Base-by-base conservation (phyloP, 257 asterid genomes). In the Solanum dulcamara region DNA sequence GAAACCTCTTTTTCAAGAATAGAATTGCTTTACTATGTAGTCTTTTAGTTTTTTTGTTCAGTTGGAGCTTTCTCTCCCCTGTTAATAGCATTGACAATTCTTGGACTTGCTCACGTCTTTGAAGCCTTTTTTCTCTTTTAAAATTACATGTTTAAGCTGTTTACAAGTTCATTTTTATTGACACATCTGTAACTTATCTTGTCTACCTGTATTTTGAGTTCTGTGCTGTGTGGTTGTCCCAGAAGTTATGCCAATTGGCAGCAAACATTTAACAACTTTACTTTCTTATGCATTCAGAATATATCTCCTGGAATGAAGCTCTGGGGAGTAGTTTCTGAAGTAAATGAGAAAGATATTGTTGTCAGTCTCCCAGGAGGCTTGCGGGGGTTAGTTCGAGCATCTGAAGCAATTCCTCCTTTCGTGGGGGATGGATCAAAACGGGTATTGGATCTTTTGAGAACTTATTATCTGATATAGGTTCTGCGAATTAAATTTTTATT, bases 311-410 rank as follows among this genome's bases (percentile, higher is more conserved):
- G 99, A 46, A 95, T 97, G 99, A 97, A 97, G 91, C 95, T 97
- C 32, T 95, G 96, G 99, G 98, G 98, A 83, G 98, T 97, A 70
- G 90, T 97, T 91, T 87, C 96, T 83, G 98, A 97, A 91, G 93
- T 97, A 67, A 97, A 94, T 86, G 95, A 93, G 88, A 97, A 97
- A 88, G 99, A 97, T 91, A 87, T 97, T 62, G 97, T 89, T 53
- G 91, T 97, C 84, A 92, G 96, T 89, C 97, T 97, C 83, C 98
- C 99, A 80, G 99, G 99, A 75, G 98, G 99, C 20, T 90, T 97
- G 86, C 93, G 98, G 80, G 99, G 99, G 83, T 85, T 97, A 85
- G 97, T 94, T 85, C 97, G 96, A 87, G 92, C 98, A n/a, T 86
- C 89, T 88, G 99, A 97, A 81, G 97, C 98, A 81, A 85, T 90